Evolutionary conservation across 768 basidiomycete genomes (phyloP).

Genomic region (Amanita rimosa): DNA sequence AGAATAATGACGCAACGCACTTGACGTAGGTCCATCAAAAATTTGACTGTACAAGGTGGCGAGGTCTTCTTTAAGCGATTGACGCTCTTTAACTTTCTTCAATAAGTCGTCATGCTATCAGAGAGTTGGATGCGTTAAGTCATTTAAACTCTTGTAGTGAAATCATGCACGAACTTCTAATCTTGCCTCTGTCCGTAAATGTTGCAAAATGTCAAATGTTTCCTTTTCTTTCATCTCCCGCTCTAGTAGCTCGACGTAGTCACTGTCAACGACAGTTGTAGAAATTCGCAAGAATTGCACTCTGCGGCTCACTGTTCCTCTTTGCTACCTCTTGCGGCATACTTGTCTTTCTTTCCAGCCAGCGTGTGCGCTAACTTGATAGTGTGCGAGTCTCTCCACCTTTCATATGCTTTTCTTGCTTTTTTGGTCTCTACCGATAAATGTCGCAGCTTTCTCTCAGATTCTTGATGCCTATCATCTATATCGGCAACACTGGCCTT

Average conservation of each 20-base stretch:
- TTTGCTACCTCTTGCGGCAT: slow-evolving; percentile 28
- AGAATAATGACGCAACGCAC: slow-evolving; percentile 11
- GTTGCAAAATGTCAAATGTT: slow-evolving; percentile 18
- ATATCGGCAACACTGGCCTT: slow-evolving; percentile 22
- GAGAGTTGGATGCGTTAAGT: not conserved
- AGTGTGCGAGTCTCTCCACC: slow-evolving; percentile 27
- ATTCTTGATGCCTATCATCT: slow-evolving; percentile 15
- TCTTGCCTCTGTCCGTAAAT: slow-evolving; percentile 23
- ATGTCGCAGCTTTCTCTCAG: slow-evolving; percentile 15
- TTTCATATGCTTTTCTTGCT: slow-evolving; percentile 31
- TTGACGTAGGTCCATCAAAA: slow-evolving; percentile 33
- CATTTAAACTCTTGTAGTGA: not conserved
- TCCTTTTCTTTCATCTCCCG: slow-evolving; percentile 27
- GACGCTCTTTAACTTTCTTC: slow-evolving; percentile 18
- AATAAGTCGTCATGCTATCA: slow-evolving; percentile 22
- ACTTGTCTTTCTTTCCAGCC: slow-evolving; percentile 30
- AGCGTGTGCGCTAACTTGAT: slow-evolving; percentile 26
- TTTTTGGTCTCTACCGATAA: slow-evolving; percentile 29
- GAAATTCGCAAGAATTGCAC: not conserved
- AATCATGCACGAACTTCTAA: slow-evolving; percentile 18
- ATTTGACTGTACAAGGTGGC: slow-evolving; percentile 25
- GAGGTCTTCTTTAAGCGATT: slow-evolving; percentile 23
- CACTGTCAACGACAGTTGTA: slow-evolving; percentile 16
- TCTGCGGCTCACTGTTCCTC: slow-evolving; percentile 28
- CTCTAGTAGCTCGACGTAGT: slow-evolving; percentile 35